A percentile compares a stretch with the other conserved stretches of the same genome.
Evolutionary conservation across 805 yeast species (phyloP).

Genomic region (Saccharomycopsis sp.): DNA sequence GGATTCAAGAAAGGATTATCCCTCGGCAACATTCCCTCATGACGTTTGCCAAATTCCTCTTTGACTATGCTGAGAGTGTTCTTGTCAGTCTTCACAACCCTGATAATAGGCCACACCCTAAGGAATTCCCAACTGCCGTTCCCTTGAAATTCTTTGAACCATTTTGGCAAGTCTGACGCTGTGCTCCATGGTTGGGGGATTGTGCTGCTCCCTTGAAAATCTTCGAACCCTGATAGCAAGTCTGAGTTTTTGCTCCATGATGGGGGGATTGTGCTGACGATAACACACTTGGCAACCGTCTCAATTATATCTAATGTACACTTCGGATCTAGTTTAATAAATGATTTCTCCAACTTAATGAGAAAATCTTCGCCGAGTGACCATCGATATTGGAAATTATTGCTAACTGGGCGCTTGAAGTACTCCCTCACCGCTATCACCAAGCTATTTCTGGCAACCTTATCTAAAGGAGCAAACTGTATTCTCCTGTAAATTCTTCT

Average conservation of each 20-base stretch:
- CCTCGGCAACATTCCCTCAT: neutral
- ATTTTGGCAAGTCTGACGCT: neutral
- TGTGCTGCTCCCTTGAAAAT: too few species aligned
- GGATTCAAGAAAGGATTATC: neutral
- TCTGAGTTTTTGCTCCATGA: neutral
- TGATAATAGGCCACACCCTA: slow-evolving; percentile 10
- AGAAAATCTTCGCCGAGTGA: slow-evolving; percentile 5
- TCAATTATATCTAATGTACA: neutral
- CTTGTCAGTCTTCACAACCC: neutral
- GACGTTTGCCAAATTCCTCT: slow-evolving; percentile 6
- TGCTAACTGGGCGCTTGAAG: neutral
- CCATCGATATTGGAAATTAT: slow-evolving; percentile 4
- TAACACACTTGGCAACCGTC: slow-evolving; percentile 2
- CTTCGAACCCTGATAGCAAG: too few species aligned
- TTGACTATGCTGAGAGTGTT: slow-evolving; percentile 1
- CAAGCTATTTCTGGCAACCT: neutral
- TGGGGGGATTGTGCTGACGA: too few species aligned
- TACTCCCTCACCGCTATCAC: neutral
- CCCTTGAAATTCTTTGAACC: slow-evolving; percentile 6
- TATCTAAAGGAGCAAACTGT: slow-evolving; percentile 3
- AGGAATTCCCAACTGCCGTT: slow-evolving; percentile 1
- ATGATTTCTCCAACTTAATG: slow-evolving; percentile 1
- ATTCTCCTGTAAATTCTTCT: slow-evolving; percentile 6
- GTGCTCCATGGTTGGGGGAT: too few species aligned
- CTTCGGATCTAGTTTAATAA: slow-evolving; percentile 5